These are phyloP conservation scores for Microdochium paspali DNA, from an alignment of 2,329 filamentous ascomycete species.

Conservation along the genomic window DNA sequence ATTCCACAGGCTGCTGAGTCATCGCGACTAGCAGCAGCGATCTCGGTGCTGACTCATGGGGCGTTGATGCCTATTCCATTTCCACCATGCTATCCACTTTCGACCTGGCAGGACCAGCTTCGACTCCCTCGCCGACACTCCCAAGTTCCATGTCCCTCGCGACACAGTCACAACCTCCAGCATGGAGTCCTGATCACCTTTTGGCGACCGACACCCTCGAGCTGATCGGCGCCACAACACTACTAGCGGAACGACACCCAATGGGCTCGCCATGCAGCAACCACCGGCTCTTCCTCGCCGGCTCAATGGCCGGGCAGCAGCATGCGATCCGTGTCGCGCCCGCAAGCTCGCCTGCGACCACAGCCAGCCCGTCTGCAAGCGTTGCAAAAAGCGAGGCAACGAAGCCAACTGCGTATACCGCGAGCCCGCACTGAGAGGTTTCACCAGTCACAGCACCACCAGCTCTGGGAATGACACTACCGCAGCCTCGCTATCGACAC, in stretches of 20 bases:
- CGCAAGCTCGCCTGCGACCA: conserved; percentile 7
- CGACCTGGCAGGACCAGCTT: too few species aligned
- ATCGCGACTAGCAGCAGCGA: background rate
- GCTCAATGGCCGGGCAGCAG: conserved; percentile 5
- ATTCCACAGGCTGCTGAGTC: background rate
- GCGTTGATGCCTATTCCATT: too few species aligned
- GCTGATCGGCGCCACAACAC: too few species aligned
- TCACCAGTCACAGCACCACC: background rate
- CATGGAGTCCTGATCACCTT: background rate
- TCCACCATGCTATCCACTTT: too few species aligned
- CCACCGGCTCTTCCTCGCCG: background rate
- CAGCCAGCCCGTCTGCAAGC: conserved; percentile 3
- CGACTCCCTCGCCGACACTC: too few species aligned
- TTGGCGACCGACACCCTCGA: too few species aligned
- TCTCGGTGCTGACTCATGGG: too few species aligned
- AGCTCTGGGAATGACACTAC: background rate
- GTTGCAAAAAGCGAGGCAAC: conserved; percentile 2
- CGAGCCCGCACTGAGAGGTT: background rate
- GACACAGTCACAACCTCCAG: too few species aligned
- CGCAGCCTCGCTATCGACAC: background rate
- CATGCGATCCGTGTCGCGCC: conserved; percentile 4
- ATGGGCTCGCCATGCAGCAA: background rate
- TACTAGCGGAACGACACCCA: background rate
- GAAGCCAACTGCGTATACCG: conserved; percentile 3
- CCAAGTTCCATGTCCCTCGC: too few species aligned